Conservation (phyloP, 106 monocot genomes). For the Dactylorhiza incarnata region DNA sequence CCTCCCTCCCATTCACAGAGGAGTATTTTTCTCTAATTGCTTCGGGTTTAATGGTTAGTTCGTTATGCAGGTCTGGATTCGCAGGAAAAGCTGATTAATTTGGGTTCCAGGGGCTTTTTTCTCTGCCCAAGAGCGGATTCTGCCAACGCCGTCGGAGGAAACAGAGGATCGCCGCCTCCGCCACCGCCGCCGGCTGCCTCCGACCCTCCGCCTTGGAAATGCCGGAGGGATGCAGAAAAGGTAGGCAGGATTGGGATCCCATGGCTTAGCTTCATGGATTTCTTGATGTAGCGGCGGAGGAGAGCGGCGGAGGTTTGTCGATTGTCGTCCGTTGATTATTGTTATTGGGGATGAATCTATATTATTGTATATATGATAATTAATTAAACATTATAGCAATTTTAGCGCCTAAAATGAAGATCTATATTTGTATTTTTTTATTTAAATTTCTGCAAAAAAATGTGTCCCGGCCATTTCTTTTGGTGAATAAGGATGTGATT, state of each 20-base stretch:
- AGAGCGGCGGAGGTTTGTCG: too few species aligned
- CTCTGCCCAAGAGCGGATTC: conserved; percentile 36
- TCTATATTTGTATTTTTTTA: too few species aligned
- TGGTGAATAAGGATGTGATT: too few species aligned
- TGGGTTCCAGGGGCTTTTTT: conserved; percentile 75
- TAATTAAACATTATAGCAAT: too few species aligned
- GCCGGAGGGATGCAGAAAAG: conserved; percentile 26
- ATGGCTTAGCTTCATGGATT: conserved; percentile 43
- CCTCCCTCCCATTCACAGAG: not conserved
- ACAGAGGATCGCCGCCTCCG: not conserved
- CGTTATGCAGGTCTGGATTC: conserved; percentile 35
- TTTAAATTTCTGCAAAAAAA: too few species aligned
- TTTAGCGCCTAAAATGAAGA: too few species aligned
- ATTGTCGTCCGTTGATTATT: too few species aligned
- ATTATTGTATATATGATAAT: too few species aligned
- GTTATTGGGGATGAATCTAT: too few species aligned
- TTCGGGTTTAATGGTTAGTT: not conserved
- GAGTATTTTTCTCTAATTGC: not conserved
- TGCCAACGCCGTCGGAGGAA: not conserved
- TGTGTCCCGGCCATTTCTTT: too few species aligned
- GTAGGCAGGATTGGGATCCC: conserved; percentile 16
- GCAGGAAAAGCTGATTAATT: conserved; percentile 43
- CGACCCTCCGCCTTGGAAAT: conserved; percentile 2
- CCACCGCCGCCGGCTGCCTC: not conserved
- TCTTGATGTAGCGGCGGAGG: conserved; percentile 12